These are phyloP conservation scores for Cerioporus squamosus DNA, from an alignment of 1,284 basidiomycete genomes.

Conservation along the genomic window DNA sequence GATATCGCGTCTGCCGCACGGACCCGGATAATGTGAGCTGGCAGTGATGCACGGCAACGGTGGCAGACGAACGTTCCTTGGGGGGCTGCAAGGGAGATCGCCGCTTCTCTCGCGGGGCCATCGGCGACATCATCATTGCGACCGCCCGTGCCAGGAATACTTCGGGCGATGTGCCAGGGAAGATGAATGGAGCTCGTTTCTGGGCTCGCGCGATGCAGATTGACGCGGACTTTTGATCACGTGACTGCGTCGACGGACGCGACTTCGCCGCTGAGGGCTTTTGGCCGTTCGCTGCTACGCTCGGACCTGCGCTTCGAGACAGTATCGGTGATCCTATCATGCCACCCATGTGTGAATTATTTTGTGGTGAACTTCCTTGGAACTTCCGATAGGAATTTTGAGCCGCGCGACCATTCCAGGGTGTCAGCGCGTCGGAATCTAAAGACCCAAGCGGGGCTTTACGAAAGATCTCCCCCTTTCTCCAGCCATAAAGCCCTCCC, in stretches of 20 bases:
- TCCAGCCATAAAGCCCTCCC: constrained; percentile 11
- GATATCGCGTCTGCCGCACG: background rate
- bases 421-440: background rate
- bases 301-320: constrained; percentile 12
- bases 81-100: background rate
- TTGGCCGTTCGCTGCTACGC: constrained; percentile 39
- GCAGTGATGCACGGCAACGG: too few species aligned
- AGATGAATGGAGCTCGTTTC: background rate
- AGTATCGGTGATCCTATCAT: constrained; percentile 31
- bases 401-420: constrained; percentile 3
- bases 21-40: too few species aligned
- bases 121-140: too few species aligned
- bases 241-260: constrained; percentile 14
- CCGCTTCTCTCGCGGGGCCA: background rate
- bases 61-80: too few species aligned
- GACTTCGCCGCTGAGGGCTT: constrained; percentile 35
- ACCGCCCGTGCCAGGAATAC: too few species aligned
- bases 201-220: constrained; percentile 1
- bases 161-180: too few species aligned
- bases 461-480: constrained; percentile 8
- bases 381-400: constrained; percentile 25
- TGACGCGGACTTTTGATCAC: constrained; percentile 20
- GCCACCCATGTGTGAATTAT: constrained; percentile 30
- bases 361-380: constrained; percentile 9
- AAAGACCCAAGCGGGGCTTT: background rate